A percentile compares a stretch with the other conserved stretches of the same genome.
Conservation (phyloP, 352 stramenopile species). For the Phytophthora kernoviae region DNA sequence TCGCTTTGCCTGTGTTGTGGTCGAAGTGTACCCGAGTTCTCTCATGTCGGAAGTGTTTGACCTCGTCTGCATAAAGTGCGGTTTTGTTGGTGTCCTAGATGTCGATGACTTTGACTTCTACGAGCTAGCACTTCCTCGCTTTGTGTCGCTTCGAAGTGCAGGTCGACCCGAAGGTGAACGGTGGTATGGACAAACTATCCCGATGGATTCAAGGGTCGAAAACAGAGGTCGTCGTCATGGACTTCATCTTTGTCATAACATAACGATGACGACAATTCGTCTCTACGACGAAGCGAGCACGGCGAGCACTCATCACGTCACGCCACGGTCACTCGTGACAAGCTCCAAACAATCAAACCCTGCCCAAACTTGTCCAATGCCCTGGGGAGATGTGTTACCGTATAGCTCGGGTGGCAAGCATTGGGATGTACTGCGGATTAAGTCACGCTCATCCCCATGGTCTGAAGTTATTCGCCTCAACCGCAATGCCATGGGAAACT, state of each 20-base stretch:
- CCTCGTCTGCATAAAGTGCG: conserved; percentile 75
- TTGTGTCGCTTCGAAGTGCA: conserved; percentile 85
- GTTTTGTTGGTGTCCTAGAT: conserved; percentile 74
- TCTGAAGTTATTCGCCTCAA: conserved; percentile 87
- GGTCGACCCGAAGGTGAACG: conserved; percentile 81
- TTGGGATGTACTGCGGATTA: conserved; percentile 85
- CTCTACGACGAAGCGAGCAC: conserved; percentile 89
- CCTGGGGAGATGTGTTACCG: conserved; percentile 76
- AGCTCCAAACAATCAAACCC: conserved; percentile 80
- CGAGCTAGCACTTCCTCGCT: conserved; percentile 79
- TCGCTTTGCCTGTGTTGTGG: conserved; percentile 78
- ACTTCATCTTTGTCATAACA: conserved; percentile 86
- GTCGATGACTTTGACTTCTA: conserved; percentile 87
- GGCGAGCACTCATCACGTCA: conserved; percentile 83
- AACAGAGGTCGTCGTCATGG: conserved; percentile 67
- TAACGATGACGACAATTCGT: conserved; percentile 88
- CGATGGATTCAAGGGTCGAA: conserved; percentile 64
- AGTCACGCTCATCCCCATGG: conserved; percentile 76
- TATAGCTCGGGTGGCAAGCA: conserved; percentile 81
- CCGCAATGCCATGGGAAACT: conserved; percentile 89
- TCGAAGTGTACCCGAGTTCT: conserved; percentile 63
- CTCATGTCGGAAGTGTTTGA: conserved; percentile 79
- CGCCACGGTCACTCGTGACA: conserved; percentile 71
- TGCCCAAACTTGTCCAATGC: conserved; percentile 78
- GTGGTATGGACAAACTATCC: conserved; percentile 81